Base-by-base conservation (phyloP, 2,329 filamentous ascomycete species). In the Diaporthe velutina region DNA sequence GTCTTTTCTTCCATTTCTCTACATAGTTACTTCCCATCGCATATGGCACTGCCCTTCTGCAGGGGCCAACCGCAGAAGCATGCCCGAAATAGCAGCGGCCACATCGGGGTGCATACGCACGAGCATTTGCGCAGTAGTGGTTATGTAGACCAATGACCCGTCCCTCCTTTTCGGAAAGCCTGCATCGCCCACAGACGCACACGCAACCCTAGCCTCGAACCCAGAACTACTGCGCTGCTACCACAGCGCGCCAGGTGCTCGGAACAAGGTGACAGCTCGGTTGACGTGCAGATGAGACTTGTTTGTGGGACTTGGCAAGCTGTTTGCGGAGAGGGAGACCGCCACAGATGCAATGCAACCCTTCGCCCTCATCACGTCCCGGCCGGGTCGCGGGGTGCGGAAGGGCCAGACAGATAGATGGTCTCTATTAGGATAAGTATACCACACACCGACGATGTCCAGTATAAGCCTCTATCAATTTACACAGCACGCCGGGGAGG, bases 281-380 rank as follows among this genome's bases (percentile, higher is more conserved):
- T 67, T 67, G 64, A 67, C 64, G 64, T 52, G 64, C 64, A 67
- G 64, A 40, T 67, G 64, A 67, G 64, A 67, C 64, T 67, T 52
- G 64, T 54, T 67, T 67, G 45, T 52, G 45, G 15, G 64, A 67
- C 61, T 67, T 50, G 61, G 61, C 30, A 25, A 45, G 30, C n/a
- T 28, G 25, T 61, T 7, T 19, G 17, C 28, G 42, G 30, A 33
- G 17, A 35, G 61, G 28, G 45, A 67, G 28, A 52, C 61, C 61
- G 61, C 45, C 61, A 67, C 61, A 30, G 28, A 48, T 42, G 60
- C 60, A 67, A 52, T 67, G 61, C 61, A 67, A 67, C 61, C 61
- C 30, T 12, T 35, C 30, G 45, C 64, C n/a, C 64, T 67, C 45
- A 19, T 64, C 64, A 38, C 64, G 30, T 67, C 64, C 45, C 64